Conservation (phyloP, 1,139 yeast genomes). For the Suhomyces anneliseae region DNA sequence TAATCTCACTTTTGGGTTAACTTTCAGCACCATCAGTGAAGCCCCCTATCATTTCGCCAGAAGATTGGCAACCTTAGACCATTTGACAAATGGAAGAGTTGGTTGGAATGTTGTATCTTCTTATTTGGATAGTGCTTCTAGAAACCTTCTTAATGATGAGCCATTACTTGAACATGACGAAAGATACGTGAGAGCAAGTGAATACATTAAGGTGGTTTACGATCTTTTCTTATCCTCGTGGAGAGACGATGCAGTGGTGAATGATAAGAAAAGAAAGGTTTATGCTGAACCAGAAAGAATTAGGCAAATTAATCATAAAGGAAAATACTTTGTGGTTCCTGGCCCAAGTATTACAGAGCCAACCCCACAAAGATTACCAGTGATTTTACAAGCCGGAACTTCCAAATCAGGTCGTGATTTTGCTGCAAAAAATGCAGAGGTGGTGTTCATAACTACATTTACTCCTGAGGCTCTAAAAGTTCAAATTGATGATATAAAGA, state of each 20-base stretch:
- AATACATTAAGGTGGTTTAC: slow-evolving; percentile 41
- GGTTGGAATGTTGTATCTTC: slow-evolving; percentile 49
- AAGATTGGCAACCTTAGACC: slow-evolving; percentile 43
- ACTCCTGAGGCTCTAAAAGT: slow-evolving; percentile 30
- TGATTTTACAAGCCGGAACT: slow-evolving; percentile 50
- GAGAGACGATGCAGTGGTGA: slow-evolving; percentile 47
- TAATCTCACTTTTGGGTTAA: slow-evolving; percentile 40
- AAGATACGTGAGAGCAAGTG: slow-evolving; percentile 44
- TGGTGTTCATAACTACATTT: slow-evolving; percentile 35
- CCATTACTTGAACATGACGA: slow-evolving; percentile 39
- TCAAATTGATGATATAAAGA: slow-evolving; percentile 30
- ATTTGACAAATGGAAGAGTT: slow-evolving; percentile 44
- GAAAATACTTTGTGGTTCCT: slow-evolving; percentile 43
- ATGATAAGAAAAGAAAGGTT: slow-evolving; percentile 25
- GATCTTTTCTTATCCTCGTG: slow-evolving; percentile 43
- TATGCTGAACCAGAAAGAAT: slow-evolving; percentile 41
- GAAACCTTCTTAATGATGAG: slow-evolving; percentile 36
- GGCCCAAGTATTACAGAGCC: slow-evolving; percentile 47
- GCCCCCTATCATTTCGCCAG: slow-evolving; percentile 47
- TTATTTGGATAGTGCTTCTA: slow-evolving; percentile 40
- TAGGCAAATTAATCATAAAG: slow-evolving; percentile 41
- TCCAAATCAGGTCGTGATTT: slow-evolving; percentile 43
- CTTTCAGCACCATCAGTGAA: slow-evolving; percentile 46
- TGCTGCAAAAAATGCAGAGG: slow-evolving; percentile 49
- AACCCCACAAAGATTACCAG: slow-evolving; percentile 45